Conservation (phyloP, 495 filamentous ascomycete species). For the Hypoxylon rickii region DNA sequence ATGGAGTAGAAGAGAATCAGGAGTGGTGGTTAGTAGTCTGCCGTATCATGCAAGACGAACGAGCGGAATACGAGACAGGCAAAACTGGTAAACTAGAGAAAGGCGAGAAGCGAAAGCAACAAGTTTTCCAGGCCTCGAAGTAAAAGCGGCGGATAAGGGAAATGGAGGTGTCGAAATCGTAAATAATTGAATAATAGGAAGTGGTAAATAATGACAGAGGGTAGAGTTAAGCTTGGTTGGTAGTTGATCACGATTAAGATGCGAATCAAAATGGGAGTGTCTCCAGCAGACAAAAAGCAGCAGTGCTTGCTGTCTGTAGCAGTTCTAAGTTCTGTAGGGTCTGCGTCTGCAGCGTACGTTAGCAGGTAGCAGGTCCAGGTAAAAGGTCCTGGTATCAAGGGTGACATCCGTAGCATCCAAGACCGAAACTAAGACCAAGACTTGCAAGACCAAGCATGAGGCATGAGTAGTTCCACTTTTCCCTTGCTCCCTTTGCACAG, state of each 20-base stretch:
- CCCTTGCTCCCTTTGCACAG: conserved; percentile 26
- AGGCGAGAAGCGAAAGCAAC: conserved; percentile 18
- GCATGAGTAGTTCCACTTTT: too few species aligned
- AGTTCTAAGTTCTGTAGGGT: too few species aligned
- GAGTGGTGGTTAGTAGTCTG: conserved; percentile 9
- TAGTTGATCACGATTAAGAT: conserved; percentile 18
- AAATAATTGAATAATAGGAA: conserved; percentile 1
- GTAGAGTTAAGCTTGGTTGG: neutral
- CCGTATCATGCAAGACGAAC: conserved; percentile 20
- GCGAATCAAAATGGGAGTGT: conserved; percentile 9
- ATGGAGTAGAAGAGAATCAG: conserved; percentile 14
- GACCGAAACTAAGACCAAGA: too few species aligned
- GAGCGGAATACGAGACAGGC: conserved; percentile 36
- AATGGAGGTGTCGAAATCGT: conserved; percentile 13
- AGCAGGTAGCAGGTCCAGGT: too few species aligned
- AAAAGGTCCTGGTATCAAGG: too few species aligned
- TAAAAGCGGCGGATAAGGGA: conserved; percentile 1
- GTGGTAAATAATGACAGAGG: neutral
- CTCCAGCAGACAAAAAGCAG: too few species aligned
- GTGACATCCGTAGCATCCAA: conserved; percentile 30
- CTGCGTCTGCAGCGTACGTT: too few species aligned
- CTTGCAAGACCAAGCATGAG: too few species aligned
- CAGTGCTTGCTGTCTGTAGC: too few species aligned
- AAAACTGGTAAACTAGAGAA: conserved; percentile 18
- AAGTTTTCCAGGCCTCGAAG: conserved; percentile 2